phyloP scores from a whole-genome alignment of 257 asterid genomes.

The Gynochthodes officinalis region DNA sequence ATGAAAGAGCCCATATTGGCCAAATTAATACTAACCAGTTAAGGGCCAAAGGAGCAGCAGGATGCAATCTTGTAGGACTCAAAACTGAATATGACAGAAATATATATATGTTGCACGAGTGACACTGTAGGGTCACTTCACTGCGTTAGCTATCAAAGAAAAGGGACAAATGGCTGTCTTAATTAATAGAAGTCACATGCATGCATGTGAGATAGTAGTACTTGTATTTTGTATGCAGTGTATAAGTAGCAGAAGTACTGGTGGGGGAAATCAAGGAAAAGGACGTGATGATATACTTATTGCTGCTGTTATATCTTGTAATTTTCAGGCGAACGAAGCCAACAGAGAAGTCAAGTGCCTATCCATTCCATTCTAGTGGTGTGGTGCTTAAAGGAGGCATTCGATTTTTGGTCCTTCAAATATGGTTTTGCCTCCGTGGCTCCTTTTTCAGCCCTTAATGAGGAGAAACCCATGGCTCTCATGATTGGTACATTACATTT shows the following conservation, averaged over 20 bases:
- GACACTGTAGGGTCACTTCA: too few species aligned
- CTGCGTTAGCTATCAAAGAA: background rate
- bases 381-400: background rate
- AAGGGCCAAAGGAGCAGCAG: background rate
- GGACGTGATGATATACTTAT: too few species aligned
- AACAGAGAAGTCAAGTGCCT: too few species aligned
- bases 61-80: background rate
- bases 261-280: constrained; percentile 6
- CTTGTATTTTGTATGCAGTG: background rate
- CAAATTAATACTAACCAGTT: too few species aligned
- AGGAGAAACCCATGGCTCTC: background rate
- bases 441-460: background rate
- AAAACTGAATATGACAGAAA: constrained; percentile 8
- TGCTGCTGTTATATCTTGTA: background rate
- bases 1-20: background rate
- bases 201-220: constrained; percentile 9
- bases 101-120: constrained; percentile 15
- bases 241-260: too few species aligned
- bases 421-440: background rate
- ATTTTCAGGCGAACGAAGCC: constrained; percentile 3
- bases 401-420: background rate
- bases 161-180: background rate
- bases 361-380: too few species aligned
- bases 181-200: constrained; percentile 16
- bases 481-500: constrained; percentile 3